A percentile compares a stretch with the other conserved stretches of the same genome.
Evolutionary conservation across 768 basidiomycete genomes (phyloP).

Genomic region (Lactarius sanguifluus): DNA sequence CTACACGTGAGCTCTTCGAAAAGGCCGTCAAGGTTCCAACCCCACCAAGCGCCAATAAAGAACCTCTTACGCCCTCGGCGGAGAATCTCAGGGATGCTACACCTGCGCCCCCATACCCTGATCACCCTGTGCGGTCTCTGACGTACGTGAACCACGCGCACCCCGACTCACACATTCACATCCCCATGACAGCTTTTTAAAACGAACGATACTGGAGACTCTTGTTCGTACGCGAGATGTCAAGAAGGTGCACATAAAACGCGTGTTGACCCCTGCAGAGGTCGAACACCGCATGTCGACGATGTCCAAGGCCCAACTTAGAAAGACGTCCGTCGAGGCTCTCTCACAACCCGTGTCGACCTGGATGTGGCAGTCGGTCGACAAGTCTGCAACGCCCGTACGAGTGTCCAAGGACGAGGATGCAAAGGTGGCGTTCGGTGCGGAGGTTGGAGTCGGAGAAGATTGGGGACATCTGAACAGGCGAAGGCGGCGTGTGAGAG

Average conservation of each 20-base stretch:
- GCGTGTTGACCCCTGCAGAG: slow-evolving; percentile 35
- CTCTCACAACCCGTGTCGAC: slow-evolving; percentile 26
- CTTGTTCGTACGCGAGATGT: slow-evolving; percentile 46
- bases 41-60: background rate
- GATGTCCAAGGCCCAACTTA: slow-evolving; percentile 32
- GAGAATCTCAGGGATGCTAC: slow-evolving; percentile 34
- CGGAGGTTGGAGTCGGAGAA: slow-evolving; percentile 47
- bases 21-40: slow-evolving; percentile 31
- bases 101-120: slow-evolving; percentile 43
- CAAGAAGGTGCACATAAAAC: slow-evolving; percentile 42
- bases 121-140: slow-evolving; percentile 56
- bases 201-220: slow-evolving; percentile 49
- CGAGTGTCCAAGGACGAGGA: slow-evolving; percentile 16
- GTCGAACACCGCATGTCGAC: slow-evolving; percentile 29
- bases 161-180: background rate
- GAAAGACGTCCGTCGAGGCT: slow-evolving; percentile 32
- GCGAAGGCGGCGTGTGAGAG: slow-evolving; percentile 49
- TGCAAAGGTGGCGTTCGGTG: slow-evolving; percentile 33
- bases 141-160: slow-evolving; percentile 38
- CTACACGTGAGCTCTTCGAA: slow-evolving; percentile 35
- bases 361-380: slow-evolving; percentile 45
- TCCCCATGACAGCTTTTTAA: slow-evolving; percentile 52
- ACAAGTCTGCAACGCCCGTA: background rate
- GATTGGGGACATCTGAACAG: slow-evolving; percentile 60
- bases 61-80: slow-evolving; percentile 24